Conservation (phyloP, 495 filamentous ascomycete species). For the Apiosordaria backusii region DNA sequence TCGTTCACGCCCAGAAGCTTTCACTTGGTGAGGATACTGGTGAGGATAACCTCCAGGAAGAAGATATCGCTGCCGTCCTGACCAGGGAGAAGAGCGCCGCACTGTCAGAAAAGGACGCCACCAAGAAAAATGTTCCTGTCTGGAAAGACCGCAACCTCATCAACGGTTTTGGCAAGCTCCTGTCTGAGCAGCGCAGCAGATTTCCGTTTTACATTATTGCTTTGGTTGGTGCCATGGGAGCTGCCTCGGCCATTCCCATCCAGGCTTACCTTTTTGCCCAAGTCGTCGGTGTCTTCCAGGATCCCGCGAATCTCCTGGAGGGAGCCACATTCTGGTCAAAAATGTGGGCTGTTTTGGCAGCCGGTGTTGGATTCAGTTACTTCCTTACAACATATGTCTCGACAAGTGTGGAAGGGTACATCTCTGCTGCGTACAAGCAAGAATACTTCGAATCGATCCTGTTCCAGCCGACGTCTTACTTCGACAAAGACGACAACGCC, state of each 20-base stretch:
- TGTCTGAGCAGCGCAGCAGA: slow-evolving; percentile 42
- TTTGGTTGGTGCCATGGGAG: slow-evolving; percentile 37
- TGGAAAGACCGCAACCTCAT: slow-evolving; percentile 40
- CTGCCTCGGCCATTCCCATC: slow-evolving; percentile 38
- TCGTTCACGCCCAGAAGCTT: slow-evolving; percentile 52
- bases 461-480: slow-evolving; percentile 58
- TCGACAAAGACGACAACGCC: slow-evolving; percentile 60
- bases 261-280: slow-evolving; percentile 47
- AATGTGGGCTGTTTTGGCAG: slow-evolving; percentile 47
- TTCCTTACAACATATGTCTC: slow-evolving; percentile 35
- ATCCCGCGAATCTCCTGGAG: slow-evolving; percentile 21
- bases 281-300: slow-evolving; percentile 40
- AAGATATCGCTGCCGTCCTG: slow-evolving; percentile 40
- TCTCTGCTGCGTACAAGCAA: slow-evolving; percentile 50
- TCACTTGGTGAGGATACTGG: slow-evolving; percentile 34
- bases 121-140: slow-evolving; percentile 17
- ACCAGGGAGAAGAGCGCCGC: slow-evolving; percentile 48
- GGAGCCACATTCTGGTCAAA: slow-evolving; percentile 45
- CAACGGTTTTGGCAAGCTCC: slow-evolving; percentile 46
- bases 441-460: slow-evolving; percentile 58
- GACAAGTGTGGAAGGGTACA: slow-evolving; percentile 37
- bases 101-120: slow-evolving; percentile 27
- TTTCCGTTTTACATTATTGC: slow-evolving; percentile 38
- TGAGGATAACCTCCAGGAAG: slow-evolving; percentile 33
- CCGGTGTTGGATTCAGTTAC: slow-evolving; percentile 38